Evolutionary conservation across 768 basidiomycete genomes (phyloP), one percentile per base, ranked within the genome.

Genomic region (Saitozyma sp.): DNA sequence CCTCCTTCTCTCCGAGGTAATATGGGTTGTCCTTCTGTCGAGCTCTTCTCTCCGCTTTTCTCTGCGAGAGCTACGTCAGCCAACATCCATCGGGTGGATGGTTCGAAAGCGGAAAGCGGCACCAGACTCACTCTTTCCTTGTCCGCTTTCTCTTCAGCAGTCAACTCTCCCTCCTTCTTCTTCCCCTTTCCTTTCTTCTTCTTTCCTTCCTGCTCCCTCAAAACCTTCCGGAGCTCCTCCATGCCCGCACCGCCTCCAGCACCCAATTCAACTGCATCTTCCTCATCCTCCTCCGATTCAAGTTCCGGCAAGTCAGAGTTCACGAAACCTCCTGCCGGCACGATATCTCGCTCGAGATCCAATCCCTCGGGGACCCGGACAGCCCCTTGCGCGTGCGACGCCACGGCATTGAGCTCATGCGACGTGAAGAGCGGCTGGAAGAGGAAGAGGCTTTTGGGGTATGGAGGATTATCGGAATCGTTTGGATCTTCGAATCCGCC

Each of bases 371-470:
- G 96, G 2, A 91, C 68, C 6, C 85, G 84, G 0, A 98, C 88
- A 62, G 86, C 88, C 6, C 83, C 85, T 81, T 98, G 95, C 3
- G 95, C 95, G 59, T 82, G 82, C 0, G 80, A 65, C 8, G 89
- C 92, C 43, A 97, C 90, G 0, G 93, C 89, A 64, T 90, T 92
- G 17, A 99, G 85, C 63, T 91, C 89, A 70, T 94, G 87, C 6
- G 84, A 73, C 16, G 84, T 82, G 71, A 90, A 90, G 8, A 99
- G 81, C 0, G 92, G 91, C 46, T 85, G 83, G 50, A 98, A 86
- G 57, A 99, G 85, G 77, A 87, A 89, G 11, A 98, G 81, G 69
- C 90, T 91, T 81, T 94, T 93, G 2, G 96, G 96, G 72, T 91
- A 95, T 42, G 80, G 80, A 14, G 14, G 86, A 29, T 29, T 29